Evolutionary conservation across 805 yeast genomes (phyloP).

Genomic region (Metschnikowia orientalis): DNA sequence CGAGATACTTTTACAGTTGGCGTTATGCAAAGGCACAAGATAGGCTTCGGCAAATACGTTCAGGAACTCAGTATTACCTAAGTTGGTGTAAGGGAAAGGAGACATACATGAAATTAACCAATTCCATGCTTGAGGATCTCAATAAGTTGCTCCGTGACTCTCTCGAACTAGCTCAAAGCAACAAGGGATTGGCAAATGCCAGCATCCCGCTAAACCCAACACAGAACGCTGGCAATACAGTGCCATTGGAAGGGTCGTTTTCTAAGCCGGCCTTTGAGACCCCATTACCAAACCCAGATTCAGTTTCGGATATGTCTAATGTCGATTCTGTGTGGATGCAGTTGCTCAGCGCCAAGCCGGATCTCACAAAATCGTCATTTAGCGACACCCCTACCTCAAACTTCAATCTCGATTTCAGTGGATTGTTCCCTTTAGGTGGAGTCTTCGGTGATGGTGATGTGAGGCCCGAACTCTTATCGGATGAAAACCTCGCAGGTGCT

Average conservation of each 20-base stretch:
- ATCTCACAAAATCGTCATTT: conserved; percentile 6
- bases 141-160: conserved; percentile 8
- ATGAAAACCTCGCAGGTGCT: conserved; percentile 7
- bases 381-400: conserved; percentile 9
- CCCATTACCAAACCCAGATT: background rate
- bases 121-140: conserved; percentile 16
- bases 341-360: conserved; percentile 15
- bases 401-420: conserved; percentile 5
- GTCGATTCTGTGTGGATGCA: conserved; percentile 16
- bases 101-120: conserved; percentile 10
- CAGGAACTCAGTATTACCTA: conserved; percentile 16
- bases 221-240: no score
- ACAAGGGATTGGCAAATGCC: conserved; percentile 1
- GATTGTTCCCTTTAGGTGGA: background rate
- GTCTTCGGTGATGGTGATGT: background rate
- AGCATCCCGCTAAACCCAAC: no score
- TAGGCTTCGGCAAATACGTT: conserved; percentile 8
- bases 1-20: conserved; percentile 20
- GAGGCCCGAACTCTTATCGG: conserved; percentile 4
- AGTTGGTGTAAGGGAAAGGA: conserved; percentile 17
- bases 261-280: background rate
- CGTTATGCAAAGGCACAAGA: conserved; percentile 16
- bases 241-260: background rate
- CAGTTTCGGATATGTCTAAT: background rate
- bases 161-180: conserved; percentile 6